Evolutionary conservation across 768 basidiomycete species (phyloP).

Genomic region (Naganishia randhawae): DNA sequence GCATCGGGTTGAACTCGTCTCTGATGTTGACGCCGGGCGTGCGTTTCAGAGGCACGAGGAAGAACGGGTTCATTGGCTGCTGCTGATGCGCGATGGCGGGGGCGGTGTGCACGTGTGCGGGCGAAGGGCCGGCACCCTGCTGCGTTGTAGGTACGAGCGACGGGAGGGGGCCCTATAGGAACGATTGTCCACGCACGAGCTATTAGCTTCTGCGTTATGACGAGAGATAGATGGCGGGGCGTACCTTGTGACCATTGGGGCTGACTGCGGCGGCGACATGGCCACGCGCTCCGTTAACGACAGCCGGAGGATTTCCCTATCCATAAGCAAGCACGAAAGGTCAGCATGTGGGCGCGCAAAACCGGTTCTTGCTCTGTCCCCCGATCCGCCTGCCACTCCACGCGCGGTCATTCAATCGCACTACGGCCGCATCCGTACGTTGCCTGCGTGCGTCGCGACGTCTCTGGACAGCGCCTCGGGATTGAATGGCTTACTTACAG

Average conservation of each 20-base stretch:
- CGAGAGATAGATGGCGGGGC: not conserved
- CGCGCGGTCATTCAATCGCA: too few relatives aligned
- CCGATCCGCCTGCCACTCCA: not conserved
- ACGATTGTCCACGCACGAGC: too few relatives aligned
- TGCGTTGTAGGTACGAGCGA: too few relatives aligned
- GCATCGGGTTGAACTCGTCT: constrained; percentile 95
- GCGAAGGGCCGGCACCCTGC: not conserved
- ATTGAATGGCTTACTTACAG: constrained; percentile 55
- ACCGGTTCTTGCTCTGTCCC: too few relatives aligned
- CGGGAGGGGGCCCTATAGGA: too few relatives aligned
- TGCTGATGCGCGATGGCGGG: not conserved
- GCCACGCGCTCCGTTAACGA: not conserved
- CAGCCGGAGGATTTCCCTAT: constrained; percentile 6
- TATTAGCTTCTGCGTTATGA: too few relatives aligned
- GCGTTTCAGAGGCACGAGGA: constrained; percentile 70
- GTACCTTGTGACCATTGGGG: not conserved
- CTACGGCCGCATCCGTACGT: too few relatives aligned
- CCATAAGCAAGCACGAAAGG: not conserved
- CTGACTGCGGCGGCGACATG: not conserved
- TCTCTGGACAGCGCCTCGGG: too few relatives aligned
- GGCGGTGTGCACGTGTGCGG: not conserved
- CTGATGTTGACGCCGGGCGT: constrained; percentile 73
- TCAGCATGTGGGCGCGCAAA: not conserved
- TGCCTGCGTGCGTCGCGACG: too few relatives aligned
- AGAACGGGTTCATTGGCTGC: constrained; percentile 67